Percentiles rank a stretch among this genome's conserved stretches.
These are phyloP conservation scores for Aspergillus terreus DNA, from an alignment of 2,329 filamentous ascomycete species.

Conservation along the genomic window DNA sequence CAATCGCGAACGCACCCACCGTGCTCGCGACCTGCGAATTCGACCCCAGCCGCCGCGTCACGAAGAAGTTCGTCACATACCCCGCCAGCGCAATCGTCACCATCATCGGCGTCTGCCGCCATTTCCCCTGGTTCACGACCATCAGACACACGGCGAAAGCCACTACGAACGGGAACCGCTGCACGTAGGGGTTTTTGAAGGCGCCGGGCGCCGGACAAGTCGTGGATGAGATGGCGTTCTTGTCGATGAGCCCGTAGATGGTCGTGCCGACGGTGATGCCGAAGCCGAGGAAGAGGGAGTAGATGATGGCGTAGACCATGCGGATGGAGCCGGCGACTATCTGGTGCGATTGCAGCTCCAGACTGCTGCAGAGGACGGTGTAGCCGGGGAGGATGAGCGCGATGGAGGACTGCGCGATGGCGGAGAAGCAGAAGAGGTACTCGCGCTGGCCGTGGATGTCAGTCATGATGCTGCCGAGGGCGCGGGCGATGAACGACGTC, in stretches of 20 bases:
- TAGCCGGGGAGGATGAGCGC: conserved; percentile 71
- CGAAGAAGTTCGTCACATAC: conserved; percentile 73
- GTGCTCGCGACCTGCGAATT: conserved; percentile 76
- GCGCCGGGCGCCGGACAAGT: conserved; percentile 48
- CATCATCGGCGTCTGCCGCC: conserved; percentile 74
- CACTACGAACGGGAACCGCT: conserved; percentile 69
- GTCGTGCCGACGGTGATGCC: conserved; percentile 66
- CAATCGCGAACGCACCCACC: conserved; percentile 71
- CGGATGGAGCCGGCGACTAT: conserved; percentile 69
- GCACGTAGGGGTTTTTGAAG: conserved; percentile 42
- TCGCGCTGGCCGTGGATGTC: conserved; percentile 34
- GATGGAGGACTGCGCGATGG: conserved; percentile 69
- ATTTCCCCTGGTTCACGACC: conserved; percentile 78
- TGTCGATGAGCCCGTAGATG: conserved; percentile 60
- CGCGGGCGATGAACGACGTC: conserved; percentile 66
- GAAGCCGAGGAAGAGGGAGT: conserved; percentile 68
- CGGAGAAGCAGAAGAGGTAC: conserved; percentile 65
- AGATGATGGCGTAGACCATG: conserved; percentile 72
- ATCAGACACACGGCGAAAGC: conserved; percentile 69
- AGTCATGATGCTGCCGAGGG: conserved; percentile 60
- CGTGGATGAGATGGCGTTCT: conserved; percentile 48
- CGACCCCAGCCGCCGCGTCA: conserved; percentile 60
- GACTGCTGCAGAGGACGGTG: conserved; percentile 56
- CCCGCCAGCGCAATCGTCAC: conserved; percentile 68
- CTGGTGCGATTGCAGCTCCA: conserved; percentile 67